Evolutionary conservation across 2,329 filamentous ascomycete species (phyloP), one percentile per base, ranked within the genome.

Genomic region (Fusarium oligoseptatum): DNA sequence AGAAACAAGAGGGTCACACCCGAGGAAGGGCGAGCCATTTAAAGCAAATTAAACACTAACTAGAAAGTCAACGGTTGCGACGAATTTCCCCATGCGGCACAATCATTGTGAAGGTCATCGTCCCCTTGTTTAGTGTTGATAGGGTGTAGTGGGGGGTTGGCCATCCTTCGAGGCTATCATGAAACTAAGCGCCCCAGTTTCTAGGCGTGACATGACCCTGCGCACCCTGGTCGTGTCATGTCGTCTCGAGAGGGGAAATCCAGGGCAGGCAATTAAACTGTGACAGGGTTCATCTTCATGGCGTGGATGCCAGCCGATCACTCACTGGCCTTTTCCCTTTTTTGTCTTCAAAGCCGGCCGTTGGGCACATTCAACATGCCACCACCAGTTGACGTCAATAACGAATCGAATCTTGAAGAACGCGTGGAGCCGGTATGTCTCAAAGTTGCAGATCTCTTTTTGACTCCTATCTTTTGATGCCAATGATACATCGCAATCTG

Each of bases 81-180:
- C 66, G 62, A 50, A 45, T 65, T 58, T 65, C 52, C 52, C 37
- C 41, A 60, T 58, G 71, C 56, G 68, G 71, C 69, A 73, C 68
- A 60, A 60, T 24, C 45, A 60, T 48, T 67, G 66, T 66, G 60
- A 67, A 55, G 72, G 66, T 60, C 62, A 55, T 57, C 66, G 60
- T 76, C 55, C 72, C 74, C 71, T 71, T 60, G 76, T 67, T 71
- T 76, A 71, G 74, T 74, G 70, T 74, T 71, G 74, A 78, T 72
- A 55, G 63, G 41, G 22, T 41, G 67, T 60, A 67, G 73, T 71
- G 70, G 73, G 73, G 76, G 73, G 74, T 41, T 67, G 52, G 37
- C 45, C 63, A 71, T 71, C 71, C 76, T 77, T 75, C 50, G 64
- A 74, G 67, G 76, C 57, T 68, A 71, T 68, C 48, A 55, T 78